Percentiles rank a stretch among this genome's conserved stretches.
phyloP scores from a whole-genome alignment of 2,329 filamentous ascomycete genomes.

The Paraphoma chrysanthemicola region DNA sequence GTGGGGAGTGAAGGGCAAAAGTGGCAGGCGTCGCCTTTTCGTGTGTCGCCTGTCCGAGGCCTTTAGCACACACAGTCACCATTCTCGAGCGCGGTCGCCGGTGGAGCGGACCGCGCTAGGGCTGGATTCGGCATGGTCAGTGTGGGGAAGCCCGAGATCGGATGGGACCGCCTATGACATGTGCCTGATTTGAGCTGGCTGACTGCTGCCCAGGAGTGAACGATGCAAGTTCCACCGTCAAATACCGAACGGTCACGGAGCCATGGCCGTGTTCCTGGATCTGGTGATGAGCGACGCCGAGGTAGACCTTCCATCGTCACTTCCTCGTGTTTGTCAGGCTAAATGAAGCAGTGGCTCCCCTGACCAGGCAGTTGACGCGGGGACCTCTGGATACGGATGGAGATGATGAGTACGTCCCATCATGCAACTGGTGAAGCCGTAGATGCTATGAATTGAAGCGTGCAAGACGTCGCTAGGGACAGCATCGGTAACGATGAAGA shows the following conservation, averaged over 20 bases:
- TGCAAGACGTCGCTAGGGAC: too few species aligned
- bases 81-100: slow-evolving; percentile 3
- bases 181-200: background rate
- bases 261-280: slow-evolving; percentile 37
- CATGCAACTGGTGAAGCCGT: background rate
- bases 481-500: background rate
- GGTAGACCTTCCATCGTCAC: slow-evolving; percentile 14
- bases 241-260: slow-evolving; percentile 15
- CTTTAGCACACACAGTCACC: slow-evolving; percentile 10
- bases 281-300: slow-evolving; percentile 41
- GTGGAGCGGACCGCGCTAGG: background rate
- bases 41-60: slow-evolving; percentile 19
- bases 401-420: slow-evolving; percentile 73
- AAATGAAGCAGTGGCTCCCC: slow-evolving; percentile 53
- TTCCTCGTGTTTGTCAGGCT: slow-evolving; percentile 2
- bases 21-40: slow-evolving; percentile 15
- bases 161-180: slow-evolving; percentile 2
- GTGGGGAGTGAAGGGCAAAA: slow-evolving; percentile 3
- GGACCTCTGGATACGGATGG: slow-evolving; percentile 72
- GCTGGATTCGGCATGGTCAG: background rate
- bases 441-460: too few species aligned
- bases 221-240: slow-evolving; percentile 17
- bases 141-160: slow-evolving; percentile 7
- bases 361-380: slow-evolving; percentile 74
- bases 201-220: background rate